Base-by-base conservation (phyloP, 1,139 yeast species). In the Keqinozyma sinolaborantium region DNA sequence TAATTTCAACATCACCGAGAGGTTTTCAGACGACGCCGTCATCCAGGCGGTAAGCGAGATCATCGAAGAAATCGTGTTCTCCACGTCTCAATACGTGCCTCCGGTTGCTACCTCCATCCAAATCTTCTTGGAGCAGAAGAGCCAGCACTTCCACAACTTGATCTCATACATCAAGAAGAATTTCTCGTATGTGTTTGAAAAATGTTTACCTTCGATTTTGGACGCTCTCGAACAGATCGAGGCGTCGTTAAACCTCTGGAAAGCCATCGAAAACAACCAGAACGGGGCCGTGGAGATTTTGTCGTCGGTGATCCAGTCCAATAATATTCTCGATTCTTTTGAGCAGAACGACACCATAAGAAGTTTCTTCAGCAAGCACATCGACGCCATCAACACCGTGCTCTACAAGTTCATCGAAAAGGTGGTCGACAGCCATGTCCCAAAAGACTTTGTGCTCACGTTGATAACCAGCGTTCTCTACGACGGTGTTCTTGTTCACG, bases 151-250 rank as follows among this genome's bases (percentile, higher is more conserved):
- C 34, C 54, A 56, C 25, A 67, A 68, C 26, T 61, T 85, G 20
- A 64, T 76, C 11, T 48, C 49, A 2, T 83, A 68, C 45, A 53
- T 70, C 9, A 52, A 62, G 15, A 38, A 53, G 12, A 80, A 82
- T 48, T 80, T 79, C 39, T 49, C 61, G 4, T 41, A 54, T 11
- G 48, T 59, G 46, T 28, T 52, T 51, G 19, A 52, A 54, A 26
- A 59, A 48, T 35, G 57, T 45, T 40, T 51, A 3, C 53, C 64
- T 1, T 40, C 51, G 8, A 50, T 82, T 3, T 58, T 79, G 18
- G 64, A 70, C 38, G 58, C 64, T 18, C 58, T 78, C 29, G 94
- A 85, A 47, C 75, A 79, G 44, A 53, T 78, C 25, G 69, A 70
- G 19, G 74, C 83, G 4, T 75, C 83, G 1, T 53, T 59, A 29